Conservation (phyloP, 257 asterid species). For the Verbena officinalis region DNA sequence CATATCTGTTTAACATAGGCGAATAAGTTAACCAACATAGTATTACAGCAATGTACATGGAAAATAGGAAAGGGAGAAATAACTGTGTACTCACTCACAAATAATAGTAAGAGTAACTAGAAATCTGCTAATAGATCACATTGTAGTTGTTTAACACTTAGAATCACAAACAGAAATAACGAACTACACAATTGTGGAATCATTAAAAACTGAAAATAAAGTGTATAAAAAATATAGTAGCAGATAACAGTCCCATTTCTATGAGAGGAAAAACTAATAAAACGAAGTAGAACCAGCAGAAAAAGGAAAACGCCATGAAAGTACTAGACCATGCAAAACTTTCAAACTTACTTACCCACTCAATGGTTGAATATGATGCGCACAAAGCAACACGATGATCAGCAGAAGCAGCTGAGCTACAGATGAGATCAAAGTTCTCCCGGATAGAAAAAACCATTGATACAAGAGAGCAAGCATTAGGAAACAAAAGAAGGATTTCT, state of each 20-base stretch:
- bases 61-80: slow-evolving; percentile 21
- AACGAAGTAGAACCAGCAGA: slow-evolving; percentile 14
- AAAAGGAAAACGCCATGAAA: slow-evolving; percentile 2
- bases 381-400: slow-evolving; percentile 53
- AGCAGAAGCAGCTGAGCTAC: slow-evolving; percentile 70
- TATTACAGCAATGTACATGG: slow-evolving; percentile 6
- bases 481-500: slow-evolving; percentile 66
- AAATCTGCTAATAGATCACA: slow-evolving; percentile 4
- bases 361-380: slow-evolving; percentile 59
- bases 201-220: neutral
- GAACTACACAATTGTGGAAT: neutral
- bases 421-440: slow-evolving; percentile 77
- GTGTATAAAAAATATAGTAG: neutral
- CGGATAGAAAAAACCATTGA: slow-evolving; percentile 84
- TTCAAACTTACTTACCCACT: slow-evolving; percentile 56
- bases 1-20: slow-evolving; percentile 50
- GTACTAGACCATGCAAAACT: slow-evolving; percentile 5
- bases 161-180: slow-evolving; percentile 12
- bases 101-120: neutral
- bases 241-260: slow-evolving; percentile 7
- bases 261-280: slow-evolving; percentile 20
- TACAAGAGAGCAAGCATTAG: slow-evolving; percentile 58
- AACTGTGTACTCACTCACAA: neutral
- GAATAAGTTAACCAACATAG: slow-evolving; percentile 25
- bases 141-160: slow-evolving; percentile 19